Base-by-base conservation (phyloP, 2,329 filamentous ascomycete genomes). In the Diaporthe ampelina region DNA sequence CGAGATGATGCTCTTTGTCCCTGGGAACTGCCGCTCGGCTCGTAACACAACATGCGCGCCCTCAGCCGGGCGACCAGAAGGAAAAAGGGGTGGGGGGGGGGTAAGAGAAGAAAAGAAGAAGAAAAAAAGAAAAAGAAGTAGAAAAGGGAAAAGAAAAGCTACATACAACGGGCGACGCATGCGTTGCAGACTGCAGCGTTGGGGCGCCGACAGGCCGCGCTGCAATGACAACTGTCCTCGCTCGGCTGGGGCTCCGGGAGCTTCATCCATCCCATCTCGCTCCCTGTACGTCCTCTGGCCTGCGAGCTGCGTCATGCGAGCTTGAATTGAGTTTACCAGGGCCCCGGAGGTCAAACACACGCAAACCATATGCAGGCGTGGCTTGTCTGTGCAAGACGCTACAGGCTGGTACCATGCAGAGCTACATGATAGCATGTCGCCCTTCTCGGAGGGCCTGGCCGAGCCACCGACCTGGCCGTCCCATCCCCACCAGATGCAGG, bases 311-410 rank as follows among this genome's bases (percentile, higher is more conserved):
- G 45, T 52, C 63, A 67, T 52, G 63, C 63, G 63, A 67, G 63
- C 63, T 52, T 67, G 63, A 67, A 67, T 67, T 67, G 63, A 67
- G 63, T 67, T 67, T 67, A 52, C 63, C 45, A 52, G 63, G 63
- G 63, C 29, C 63, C 63, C 63, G 63, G 45, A 21, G 45, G 45
- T 67, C 29, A 67, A 40, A 67, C 63, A 67, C 45, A 19, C 19
- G 35, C 45, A 67, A 52, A 24, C 29, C 32, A 32, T 24, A 48
- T 50, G 45, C 45, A 67, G 45, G 45, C 45, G 19, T 67, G 63
- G 45, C 29, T 52, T 67, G 63, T 52, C 63, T 67, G 63, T 52
- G 45, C 61, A 50, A n/a, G 1, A 13, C 61, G n/a, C 45, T 52
- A 17, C 21, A 24, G 63, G 13, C 26, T 1, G 26, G 29, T 11